Percentiles rank a stretch among this genome's conserved stretches.
Evolutionary conservation across 2,329 filamentous ascomycete genomes (phyloP).

Genomic region (Nigrograna mackinnonii): DNA sequence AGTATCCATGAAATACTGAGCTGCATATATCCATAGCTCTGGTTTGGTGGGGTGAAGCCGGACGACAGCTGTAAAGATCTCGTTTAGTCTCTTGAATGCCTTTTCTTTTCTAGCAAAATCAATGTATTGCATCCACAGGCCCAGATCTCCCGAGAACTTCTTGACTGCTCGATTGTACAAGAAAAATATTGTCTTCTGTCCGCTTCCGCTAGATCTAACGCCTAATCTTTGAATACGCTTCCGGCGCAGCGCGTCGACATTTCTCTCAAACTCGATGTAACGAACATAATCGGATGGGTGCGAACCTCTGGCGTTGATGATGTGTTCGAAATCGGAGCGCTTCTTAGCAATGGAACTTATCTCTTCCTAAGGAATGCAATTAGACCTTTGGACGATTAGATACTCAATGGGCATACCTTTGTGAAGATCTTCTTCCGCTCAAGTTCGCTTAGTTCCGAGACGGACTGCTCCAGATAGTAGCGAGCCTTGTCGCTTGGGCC

Average conservation of each 20-base stretch:
- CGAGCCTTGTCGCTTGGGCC: constrained; percentile 90
- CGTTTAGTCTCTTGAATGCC: constrained; percentile 62
- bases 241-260: constrained; percentile 71
- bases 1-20: constrained; percentile 74
- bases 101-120: constrained; percentile 73
- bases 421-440: constrained; percentile 90
- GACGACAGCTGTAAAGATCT: constrained; percentile 69
- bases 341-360: constrained; percentile 87
- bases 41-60: constrained; percentile 83
- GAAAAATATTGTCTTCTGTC: constrained; percentile 82
- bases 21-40: constrained; percentile 83
- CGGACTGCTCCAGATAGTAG: constrained; percentile 89
- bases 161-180: constrained; percentile 85
- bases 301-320: constrained; percentile 76
- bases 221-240: constrained; percentile 83
- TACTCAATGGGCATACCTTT: constrained; percentile 56
- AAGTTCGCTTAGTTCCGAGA: constrained; percentile 90
- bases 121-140: constrained; percentile 89
- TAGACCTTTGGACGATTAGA: constrained; percentile 5
- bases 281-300: constrained; percentile 78
- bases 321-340: constrained; percentile 91
- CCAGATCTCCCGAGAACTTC: constrained; percentile 80
- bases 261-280: constrained; percentile 76
- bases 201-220: constrained; percentile 71
- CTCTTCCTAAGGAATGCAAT: constrained; percentile 66